Evolutionary conservation across 2,329 filamentous ascomycete genomes (phyloP), one percentile per base, ranked within the genome.

Genomic region (Sporothrix inflata): DNA sequence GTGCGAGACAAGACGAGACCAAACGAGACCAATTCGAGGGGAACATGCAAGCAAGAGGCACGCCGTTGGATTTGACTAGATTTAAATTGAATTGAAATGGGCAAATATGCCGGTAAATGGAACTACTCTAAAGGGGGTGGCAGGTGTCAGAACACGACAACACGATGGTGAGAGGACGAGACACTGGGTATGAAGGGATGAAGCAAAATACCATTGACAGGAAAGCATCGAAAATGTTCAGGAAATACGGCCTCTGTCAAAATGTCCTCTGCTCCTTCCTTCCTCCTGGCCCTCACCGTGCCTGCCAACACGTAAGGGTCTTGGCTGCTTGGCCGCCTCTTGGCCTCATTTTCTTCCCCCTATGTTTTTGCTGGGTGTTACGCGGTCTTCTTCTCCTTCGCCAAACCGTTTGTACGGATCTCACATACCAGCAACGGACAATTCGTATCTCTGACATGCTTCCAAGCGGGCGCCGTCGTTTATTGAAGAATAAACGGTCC

Each of bases 401-500:
- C 12, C 7, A 16, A 42, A 47, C 14, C 14, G 42, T 14, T 47
- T 47, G 42, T 3, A 47, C 42, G 42, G 42, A 47, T 47, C 42
- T 47, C 53, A 30, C 24, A 57, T 42, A 12, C 57, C 34, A 63
- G 21, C n/a, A 34, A 63, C 57, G 34, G 57, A 63, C 11, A 42
- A 42, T 34, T 63, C 34, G 57, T 40, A 27, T 61, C 30, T 40
- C 55, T 61, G 55, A 21, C 55, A 38, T 65, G 24, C 24, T 3
- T n/a, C 47, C 47, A 49, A 21, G 47, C 51, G 21, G 9, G 4
- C 57, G 12, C 60, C 16, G 55, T 45, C 40, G 12, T 1, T 16
- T 8, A 65, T 63, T 45, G 60, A 45, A 65, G 38, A 45, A 65
- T 65, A 63, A 42, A 27, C 21, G n/a, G 11, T 65, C 60, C 60